Conservation (phyloP, 768 basidiomycete species). For the Termitomyces heimii region DNA sequence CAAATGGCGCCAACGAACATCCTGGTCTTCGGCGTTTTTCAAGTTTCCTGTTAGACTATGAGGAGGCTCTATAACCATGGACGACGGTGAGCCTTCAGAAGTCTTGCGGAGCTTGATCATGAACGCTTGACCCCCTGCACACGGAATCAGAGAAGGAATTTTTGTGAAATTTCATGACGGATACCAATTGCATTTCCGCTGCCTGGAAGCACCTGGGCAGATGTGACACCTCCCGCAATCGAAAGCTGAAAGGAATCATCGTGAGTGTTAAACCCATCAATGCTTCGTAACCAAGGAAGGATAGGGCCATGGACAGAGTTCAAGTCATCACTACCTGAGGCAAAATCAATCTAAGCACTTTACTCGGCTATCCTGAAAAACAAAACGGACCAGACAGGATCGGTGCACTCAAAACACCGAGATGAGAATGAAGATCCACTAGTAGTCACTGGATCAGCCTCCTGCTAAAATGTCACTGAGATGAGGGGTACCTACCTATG, state of each 20-base stretch:
- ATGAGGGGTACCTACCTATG: conserved; percentile 31
- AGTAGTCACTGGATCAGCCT: conserved; percentile 21
- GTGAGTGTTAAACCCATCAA: conserved; percentile 85
- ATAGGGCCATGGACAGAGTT: conserved; percentile 66
- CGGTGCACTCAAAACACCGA: conserved; percentile 70
- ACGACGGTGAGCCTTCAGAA: conserved; percentile 63
- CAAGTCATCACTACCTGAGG: conserved; percentile 44
- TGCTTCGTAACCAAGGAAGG: conserved; percentile 71
- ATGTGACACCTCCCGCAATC: conserved; percentile 86
- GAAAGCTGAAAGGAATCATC: conserved; percentile 70
- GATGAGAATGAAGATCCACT: conserved; percentile 78
- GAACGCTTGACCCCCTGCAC: conserved; percentile 80
- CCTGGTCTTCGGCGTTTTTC: conserved; percentile 26
- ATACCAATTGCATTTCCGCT: conserved; percentile 69
- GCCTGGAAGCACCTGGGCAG: conserved; percentile 77
- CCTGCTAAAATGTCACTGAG: conserved; percentile 10
- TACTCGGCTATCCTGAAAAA: conserved; percentile 3
- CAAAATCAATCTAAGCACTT: background rate
- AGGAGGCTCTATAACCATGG: conserved; percentile 85
- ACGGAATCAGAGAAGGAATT: background rate
- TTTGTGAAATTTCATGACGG: background rate
- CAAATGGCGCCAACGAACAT: conserved; percentile 74
- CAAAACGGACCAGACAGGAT: conserved; percentile 31
- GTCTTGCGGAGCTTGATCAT: conserved; percentile 82
- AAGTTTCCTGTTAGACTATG: conserved; percentile 46